These are phyloP conservation scores for Neocatenulostroma microsporum DNA, from an alignment of 2,329 filamentous ascomycete species.

Conservation along the genomic window DNA sequence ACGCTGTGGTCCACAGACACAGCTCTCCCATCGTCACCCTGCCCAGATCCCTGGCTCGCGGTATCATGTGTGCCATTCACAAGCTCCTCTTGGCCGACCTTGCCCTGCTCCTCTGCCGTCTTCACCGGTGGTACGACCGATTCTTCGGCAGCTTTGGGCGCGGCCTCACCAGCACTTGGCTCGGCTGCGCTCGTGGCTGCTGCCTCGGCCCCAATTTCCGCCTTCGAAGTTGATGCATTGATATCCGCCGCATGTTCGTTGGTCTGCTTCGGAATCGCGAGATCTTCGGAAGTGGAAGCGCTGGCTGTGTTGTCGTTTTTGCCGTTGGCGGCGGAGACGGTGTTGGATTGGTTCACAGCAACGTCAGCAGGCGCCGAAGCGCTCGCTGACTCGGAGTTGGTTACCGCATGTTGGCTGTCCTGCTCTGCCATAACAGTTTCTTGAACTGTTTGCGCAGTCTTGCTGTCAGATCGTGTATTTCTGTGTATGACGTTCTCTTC, in stretches of 20 bases:
- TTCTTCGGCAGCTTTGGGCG: too few relatives aligned
- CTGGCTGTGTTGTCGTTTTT: slow-evolving; percentile 21
- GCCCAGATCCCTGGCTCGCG: slow-evolving; percentile 20
- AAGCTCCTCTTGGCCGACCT: too few relatives aligned
- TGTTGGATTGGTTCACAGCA: slow-evolving; percentile 50
- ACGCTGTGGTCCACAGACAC: slow-evolving; percentile 63
- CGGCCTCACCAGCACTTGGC: too few relatives aligned
- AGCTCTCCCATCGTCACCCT: slow-evolving; percentile 47
- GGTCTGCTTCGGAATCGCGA: slow-evolving; percentile 9
- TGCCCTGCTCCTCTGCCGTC: too few relatives aligned
- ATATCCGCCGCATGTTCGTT: slow-evolving; percentile 4
- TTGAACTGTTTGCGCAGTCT: slow-evolving; percentile 15
- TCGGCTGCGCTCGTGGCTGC: too few relatives aligned
- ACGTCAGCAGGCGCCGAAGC: slow-evolving; percentile 54
- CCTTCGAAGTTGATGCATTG: background rate
- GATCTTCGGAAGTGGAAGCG: slow-evolving; percentile 21
- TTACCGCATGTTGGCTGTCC: slow-evolving; percentile 63
- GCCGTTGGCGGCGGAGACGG: slow-evolving; percentile 48
- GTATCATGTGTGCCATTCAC: slow-evolving; percentile 25
- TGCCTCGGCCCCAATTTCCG: too few relatives aligned
- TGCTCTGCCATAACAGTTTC: slow-evolving; percentile 64
- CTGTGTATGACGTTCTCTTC: too few relatives aligned
- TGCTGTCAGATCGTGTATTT: slow-evolving; percentile 2
- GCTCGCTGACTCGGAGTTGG: slow-evolving; percentile 60
- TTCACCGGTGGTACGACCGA: too few relatives aligned